These are phyloP conservation scores for Trichaptum fuscoviolaceum DNA, from an alignment of 768 basidiomycete species.

Conservation along the genomic window DNA sequence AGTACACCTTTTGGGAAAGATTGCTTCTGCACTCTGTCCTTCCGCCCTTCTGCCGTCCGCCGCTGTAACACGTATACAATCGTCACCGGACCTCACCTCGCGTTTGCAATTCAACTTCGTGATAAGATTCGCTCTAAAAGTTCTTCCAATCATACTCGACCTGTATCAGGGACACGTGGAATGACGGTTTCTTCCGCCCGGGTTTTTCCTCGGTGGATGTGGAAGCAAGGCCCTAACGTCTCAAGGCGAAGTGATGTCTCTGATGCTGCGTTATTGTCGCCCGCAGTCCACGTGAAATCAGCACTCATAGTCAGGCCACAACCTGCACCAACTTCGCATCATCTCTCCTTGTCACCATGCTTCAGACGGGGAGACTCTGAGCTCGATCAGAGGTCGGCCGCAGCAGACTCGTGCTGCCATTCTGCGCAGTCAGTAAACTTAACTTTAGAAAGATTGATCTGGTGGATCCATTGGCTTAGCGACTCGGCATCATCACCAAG, in stretches of 20 bases:
- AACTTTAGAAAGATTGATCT: not conserved
- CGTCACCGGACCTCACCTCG: not conserved
- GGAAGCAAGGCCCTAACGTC: too few species aligned
- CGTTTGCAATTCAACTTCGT: not conserved
- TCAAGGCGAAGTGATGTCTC: not conserved
- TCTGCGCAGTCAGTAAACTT: not conserved
- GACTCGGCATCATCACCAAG: not conserved
- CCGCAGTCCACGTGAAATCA: not conserved
- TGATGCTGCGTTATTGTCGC: not conserved
- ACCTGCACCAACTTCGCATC: not conserved
- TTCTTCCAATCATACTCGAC: not conserved
- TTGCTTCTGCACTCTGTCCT: not conserved
- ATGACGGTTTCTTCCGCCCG: not conserved
- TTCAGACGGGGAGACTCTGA: not conserved
- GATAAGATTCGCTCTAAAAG: not conserved
- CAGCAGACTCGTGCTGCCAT: not conserved
- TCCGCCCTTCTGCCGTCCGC: not conserved
- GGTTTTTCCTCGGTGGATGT: not conserved
- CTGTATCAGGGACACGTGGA: not conserved
- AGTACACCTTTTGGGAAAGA: conserved; percentile 1
- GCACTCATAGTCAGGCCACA: not conserved
- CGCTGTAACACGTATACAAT: not conserved
- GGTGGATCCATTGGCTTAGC: not conserved
- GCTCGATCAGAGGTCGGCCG: not conserved
- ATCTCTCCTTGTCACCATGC: not conserved